phyloP scores from a whole-genome alignment of 768 basidiomycete genomes.

The Pisolithus orientalis region DNA sequence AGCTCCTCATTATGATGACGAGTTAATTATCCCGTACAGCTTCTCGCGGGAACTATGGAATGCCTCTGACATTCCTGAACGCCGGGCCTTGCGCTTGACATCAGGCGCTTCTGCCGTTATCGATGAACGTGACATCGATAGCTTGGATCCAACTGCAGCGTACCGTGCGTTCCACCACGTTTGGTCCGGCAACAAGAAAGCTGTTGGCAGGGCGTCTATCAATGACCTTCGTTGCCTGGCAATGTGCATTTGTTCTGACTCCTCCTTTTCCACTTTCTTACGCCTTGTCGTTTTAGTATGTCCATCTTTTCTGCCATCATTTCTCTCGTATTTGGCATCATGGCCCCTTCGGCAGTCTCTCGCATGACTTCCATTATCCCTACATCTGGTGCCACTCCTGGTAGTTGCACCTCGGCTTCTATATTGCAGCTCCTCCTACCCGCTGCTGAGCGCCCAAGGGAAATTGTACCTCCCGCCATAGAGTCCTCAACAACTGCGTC shows the following conservation, averaged over 20 bases:
- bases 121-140: slow-evolving; percentile 39
- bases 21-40: slow-evolving; percentile 15
- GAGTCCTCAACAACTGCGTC: slow-evolving; percentile 25
- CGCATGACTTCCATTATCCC: slow-evolving; percentile 17
- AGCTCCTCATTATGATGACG: slow-evolving; percentile 18
- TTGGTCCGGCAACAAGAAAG: slow-evolving; percentile 29
- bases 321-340: slow-evolving; percentile 57
- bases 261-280: slow-evolving; percentile 12
- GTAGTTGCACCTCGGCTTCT: slow-evolving; percentile 22
- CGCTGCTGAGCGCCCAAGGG: slow-evolving; percentile 34
- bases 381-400: slow-evolving; percentile 11
- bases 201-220: slow-evolving; percentile 31
- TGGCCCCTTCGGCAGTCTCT: slow-evolving; percentile 25
- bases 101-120: slow-evolving; percentile 34
- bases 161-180: slow-evolving; percentile 43
- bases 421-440: slow-evolving; percentile 40
- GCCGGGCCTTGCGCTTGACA: slow-evolving; percentile 35
- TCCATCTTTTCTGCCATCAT: slow-evolving; percentile 65
- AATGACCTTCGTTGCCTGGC: slow-evolving; percentile 54
- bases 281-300: slow-evolving; percentile 37
- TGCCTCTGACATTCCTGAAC: slow-evolving; percentile 34
- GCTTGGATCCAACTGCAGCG: slow-evolving; percentile 35
- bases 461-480: slow-evolving; percentile 20
- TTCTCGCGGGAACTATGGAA: slow-evolving; percentile 39
- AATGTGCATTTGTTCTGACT: slow-evolving; percentile 40